Percentiles rank a stretch among this genome's conserved stretches.
Evolutionary conservation across 2,329 filamentous ascomycete genomes (phyloP).

Genomic region (Trichoderma atrobrunneum): DNA sequence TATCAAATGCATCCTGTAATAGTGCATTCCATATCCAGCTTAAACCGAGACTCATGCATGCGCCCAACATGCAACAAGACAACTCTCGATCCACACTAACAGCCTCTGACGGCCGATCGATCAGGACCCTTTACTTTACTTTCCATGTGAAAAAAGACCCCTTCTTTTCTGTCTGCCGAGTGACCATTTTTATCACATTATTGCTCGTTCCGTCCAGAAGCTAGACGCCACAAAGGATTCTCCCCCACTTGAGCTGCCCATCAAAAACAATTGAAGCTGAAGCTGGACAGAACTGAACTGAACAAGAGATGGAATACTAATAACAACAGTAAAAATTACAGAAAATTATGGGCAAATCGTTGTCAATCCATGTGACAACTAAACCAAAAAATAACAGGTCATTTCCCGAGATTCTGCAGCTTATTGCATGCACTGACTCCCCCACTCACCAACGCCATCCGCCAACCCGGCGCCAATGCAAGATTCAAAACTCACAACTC

Average conservation of each 20-base stretch:
- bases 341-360: background rate
- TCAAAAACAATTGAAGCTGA: background rate
- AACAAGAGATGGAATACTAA: background rate
- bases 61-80: background rate
- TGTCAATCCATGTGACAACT: background rate
- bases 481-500: background rate
- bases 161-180: background rate
- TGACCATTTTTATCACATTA: background rate
- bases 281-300: background rate
- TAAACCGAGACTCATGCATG: background rate
- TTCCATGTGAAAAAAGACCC: background rate
- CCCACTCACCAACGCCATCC: background rate
- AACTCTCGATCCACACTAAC: background rate
- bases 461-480: background rate
- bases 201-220: background rate
- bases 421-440: background rate
- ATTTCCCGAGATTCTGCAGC: background rate
- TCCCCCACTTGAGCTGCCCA: background rate
- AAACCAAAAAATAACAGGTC: background rate
- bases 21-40: background rate
- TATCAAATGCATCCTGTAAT: background rate
- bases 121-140: background rate
- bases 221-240: background rate
- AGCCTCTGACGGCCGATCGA: conserved; percentile 3
- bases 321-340: background rate